Percentiles rank a stretch among this genome's conserved stretches.
phyloP scores from a whole-genome alignment of 805 yeast species.

The Kodamaea neixiangensis region DNA sequence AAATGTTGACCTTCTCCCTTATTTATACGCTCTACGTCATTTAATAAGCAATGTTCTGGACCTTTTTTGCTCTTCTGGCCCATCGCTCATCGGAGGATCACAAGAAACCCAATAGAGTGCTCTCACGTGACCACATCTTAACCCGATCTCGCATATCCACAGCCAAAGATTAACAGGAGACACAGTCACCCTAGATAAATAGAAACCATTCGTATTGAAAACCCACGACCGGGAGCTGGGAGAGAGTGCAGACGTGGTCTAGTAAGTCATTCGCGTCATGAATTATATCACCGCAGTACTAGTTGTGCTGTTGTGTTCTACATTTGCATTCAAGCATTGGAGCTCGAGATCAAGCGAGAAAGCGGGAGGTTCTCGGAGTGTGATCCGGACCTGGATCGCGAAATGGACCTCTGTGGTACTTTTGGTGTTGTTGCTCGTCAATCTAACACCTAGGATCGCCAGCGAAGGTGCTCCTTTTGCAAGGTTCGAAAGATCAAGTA shows the following conservation, averaged over 20 bases:
- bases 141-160: slow-evolving; percentile 3
- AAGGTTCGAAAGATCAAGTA: slow-evolving; percentile 27
- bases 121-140: neutral
- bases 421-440: slow-evolving; percentile 14
- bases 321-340: slow-evolving; percentile 4
- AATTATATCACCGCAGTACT: slow-evolving; percentile 10
- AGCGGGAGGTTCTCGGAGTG: neutral
- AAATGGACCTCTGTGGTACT: slow-evolving; percentile 11
- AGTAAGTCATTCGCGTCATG: neutral
- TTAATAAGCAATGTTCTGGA: neutral
- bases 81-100: neutral
- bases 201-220: neutral
- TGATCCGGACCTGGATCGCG: neutral
- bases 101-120: neutral
- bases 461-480: slow-evolving; percentile 33
- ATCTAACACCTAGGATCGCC: slow-evolving; percentile 29
- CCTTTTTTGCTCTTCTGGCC: neutral
- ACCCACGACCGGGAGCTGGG: neutral
- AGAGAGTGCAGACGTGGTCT: neutral
- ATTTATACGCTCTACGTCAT: neutral
- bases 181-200: neutral
- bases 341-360: neutral
- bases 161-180: neutral
- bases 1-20: neutral
- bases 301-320: slow-evolving; percentile 20